phyloP scores from a whole-genome alignment of 345 rosid species.

The Tarenaya hassleriana region DNA sequence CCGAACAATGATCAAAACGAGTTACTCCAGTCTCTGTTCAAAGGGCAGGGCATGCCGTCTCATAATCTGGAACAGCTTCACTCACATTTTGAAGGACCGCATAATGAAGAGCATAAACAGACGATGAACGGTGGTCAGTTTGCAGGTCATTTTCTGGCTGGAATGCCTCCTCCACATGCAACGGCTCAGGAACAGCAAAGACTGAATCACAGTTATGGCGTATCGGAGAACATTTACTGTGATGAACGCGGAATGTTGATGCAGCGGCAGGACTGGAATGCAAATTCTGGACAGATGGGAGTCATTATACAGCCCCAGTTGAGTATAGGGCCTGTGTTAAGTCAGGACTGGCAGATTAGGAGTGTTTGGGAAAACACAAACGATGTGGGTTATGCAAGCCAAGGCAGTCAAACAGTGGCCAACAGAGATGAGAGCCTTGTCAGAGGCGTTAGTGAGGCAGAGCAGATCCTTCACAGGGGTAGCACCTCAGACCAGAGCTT shows the following conservation, averaged over 20 bases:
- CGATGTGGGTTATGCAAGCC: conserved; percentile 40
- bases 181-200: conserved; percentile 51
- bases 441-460: conserved; percentile 33
- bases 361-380: conserved; percentile 55
- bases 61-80: conserved; percentile 66
- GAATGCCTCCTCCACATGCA: conserved; percentile 40
- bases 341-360: conserved; percentile 68
- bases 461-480: conserved; percentile 37
- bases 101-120: conserved; percentile 50
- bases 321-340: conserved; percentile 39
- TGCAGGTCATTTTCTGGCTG: conserved; percentile 54
- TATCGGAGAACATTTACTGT: conserved; percentile 35
- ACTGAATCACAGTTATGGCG: conserved; percentile 40
- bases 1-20: conserved; percentile 61
- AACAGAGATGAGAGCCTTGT: conserved; percentile 60
- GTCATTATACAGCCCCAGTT: conserved; percentile 41
- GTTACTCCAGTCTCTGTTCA: conserved; percentile 76
- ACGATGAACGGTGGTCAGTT: conserved; percentile 37
- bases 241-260: conserved; percentile 51
- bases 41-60: conserved; percentile 46
- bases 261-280: conserved; percentile 64
- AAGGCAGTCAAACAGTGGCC: conserved; percentile 32
- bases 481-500: conserved; percentile 54
- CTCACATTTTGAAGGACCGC: conserved; percentile 59
- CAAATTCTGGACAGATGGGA: conserved; percentile 41